Evolutionary conservation across 345 rosid genomes (phyloP).

Genomic region (Brassica cretica): DNA sequence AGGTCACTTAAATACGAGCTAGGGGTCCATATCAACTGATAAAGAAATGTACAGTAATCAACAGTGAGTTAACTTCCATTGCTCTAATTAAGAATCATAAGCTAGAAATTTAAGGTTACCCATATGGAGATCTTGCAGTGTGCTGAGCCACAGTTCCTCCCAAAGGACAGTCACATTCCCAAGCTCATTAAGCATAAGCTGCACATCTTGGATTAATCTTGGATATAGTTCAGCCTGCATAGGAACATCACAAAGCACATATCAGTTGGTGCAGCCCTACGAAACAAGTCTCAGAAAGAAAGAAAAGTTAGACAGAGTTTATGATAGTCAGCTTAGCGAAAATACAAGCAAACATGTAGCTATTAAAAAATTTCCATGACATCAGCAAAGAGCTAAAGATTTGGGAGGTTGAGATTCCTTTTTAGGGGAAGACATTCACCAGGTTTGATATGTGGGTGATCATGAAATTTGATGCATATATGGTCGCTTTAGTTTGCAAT

Average conservation of each 20-base stretch:
- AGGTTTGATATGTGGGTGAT: neutral
- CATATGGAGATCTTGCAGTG: slow-evolving; percentile 94
- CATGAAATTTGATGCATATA: neutral
- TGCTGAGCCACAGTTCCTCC: slow-evolving; percentile 98
- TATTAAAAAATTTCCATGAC: slow-evolving; percentile 7
- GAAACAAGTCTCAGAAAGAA: slow-evolving; percentile 7
- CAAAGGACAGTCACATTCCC: slow-evolving; percentile 90
- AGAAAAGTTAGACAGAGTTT: neutral
- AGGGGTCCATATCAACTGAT: slow-evolving; percentile 3
- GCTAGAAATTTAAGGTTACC: slow-evolving; percentile 48
- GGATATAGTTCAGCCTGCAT: slow-evolving; percentile 83
- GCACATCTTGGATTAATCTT: slow-evolving; percentile 86
- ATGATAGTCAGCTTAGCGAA: neutral
- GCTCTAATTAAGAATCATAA: neutral
- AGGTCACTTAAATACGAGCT: slow-evolving; percentile 11
- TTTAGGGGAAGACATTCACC: neutral
- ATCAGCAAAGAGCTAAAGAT: neutral
- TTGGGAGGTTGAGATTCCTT: neutral
- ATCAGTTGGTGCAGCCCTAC: slow-evolving; percentile 6
- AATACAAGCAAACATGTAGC: neutral
- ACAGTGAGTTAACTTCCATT: slow-evolving; percentile 2
- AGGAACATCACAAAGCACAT: slow-evolving; percentile 28
- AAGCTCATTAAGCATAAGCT: slow-evolving; percentile 88
- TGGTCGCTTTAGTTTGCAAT: slow-evolving; percentile 16
- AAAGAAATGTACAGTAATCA: neutral